A percentile compares a stretch with the other conserved stretches of the same genome.
phyloP scores from a whole-genome alignment of 345 rosid genomes.

The Pistacia atlantica region DNA sequence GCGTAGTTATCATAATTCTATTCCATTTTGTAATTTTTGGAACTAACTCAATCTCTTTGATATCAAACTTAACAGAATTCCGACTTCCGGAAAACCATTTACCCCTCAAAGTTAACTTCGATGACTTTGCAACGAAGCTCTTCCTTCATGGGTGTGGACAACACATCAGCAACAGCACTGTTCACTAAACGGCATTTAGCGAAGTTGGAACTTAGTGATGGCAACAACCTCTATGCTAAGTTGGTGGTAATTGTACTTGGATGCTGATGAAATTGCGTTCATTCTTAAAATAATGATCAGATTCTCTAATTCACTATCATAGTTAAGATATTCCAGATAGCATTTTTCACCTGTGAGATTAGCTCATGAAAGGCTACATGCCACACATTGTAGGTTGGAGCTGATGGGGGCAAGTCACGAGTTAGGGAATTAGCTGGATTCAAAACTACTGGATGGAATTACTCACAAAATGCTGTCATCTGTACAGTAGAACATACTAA shows the following conservation, averaged over 20 bases:
- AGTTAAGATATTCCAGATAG: constrained; percentile 3
- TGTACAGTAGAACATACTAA: constrained; percentile 86
- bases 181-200: constrained; percentile 53
- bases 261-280: constrained; percentile 15
- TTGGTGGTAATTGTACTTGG: constrained; percentile 72
- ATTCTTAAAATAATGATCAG: not conserved
- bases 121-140: constrained; percentile 69
- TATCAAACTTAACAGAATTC: constrained; percentile 51
- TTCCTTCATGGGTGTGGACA: constrained; percentile 41
- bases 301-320: not conserved
- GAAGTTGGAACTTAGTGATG: constrained; percentile 78
- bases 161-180: constrained; percentile 40
- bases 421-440: constrained; percentile 89
- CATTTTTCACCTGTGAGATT: not conserved
- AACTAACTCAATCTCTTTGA: not conserved
- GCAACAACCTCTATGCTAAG: constrained; percentile 68
- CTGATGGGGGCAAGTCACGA: constrained; percentile 88
- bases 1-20: not conserved
- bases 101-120: constrained; percentile 67
- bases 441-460: constrained; percentile 85
- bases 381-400: constrained; percentile 67
- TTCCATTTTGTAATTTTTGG: not conserved
- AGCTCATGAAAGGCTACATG: constrained; percentile 4
- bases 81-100: constrained; percentile 65
- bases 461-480: constrained; percentile 85